Evolutionary conservation across 108 stramenopile genomes (phyloP), one percentile per base, ranked within the genome.

Genomic region (Skeletonema menzelii): DNA sequence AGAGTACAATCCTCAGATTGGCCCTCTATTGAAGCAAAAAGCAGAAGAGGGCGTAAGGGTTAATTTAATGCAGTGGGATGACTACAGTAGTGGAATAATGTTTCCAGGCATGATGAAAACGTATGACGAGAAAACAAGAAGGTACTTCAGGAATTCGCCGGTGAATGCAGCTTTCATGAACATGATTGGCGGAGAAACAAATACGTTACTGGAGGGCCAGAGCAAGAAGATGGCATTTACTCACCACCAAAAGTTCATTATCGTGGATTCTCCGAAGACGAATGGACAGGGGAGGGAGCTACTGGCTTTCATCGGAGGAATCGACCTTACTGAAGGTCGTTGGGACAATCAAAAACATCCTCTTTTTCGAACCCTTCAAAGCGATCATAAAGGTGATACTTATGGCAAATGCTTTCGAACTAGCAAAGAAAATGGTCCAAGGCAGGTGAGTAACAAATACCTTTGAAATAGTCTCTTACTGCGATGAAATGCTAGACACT

Each of bases 251-350:
- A 84, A 84, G 34, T 75, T 66, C 20, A 65, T 84, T 22, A 72
- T 84, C 17, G 72, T 80, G 74, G 83, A 84, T 67, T 27, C 70
- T 22, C 75, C 80, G 5, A 77, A 70, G 55, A n/a, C 22, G 42
- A 64, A 74, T 42, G 74, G 69, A 32, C 58, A 42, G 8, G 74
- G 59, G 7, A 56, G 44, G 28, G 80, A 80, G 49, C 63, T 82
- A 35, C 27, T 85, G 12, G 86, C 85, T 1, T 88, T 88, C 59
- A 76, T 86, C 38, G 90, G 90, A n/a, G 90, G 90, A 24, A 85
- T 88, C 57, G 90, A 91, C 73, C 49, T 91, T 11, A 76, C 80
- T 0, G 61, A 84, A 40, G 90, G 90, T 20, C 67, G 90, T 42
- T 89, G 70, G 77, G 88, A 89, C 68, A 82, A 80, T 68, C 62